phyloP scores from a whole-genome alignment of 2,329 filamentous ascomycete species.

The Sporothrix humicola region DNA sequence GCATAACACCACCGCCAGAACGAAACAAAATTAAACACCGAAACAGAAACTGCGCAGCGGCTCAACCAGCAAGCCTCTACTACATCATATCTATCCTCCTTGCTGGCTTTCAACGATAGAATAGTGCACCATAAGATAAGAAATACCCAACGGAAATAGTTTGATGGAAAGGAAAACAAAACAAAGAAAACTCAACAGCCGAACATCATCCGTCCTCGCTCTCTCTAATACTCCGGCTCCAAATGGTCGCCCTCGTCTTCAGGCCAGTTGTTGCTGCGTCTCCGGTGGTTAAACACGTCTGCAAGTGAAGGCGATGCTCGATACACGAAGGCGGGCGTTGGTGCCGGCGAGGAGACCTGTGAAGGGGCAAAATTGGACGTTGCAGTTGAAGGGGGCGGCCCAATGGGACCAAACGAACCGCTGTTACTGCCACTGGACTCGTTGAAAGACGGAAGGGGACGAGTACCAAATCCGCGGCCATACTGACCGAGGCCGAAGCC shows the following conservation, averaged over 20 bases:
- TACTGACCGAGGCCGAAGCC: not conserved
- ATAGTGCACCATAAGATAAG: too few relatives aligned
- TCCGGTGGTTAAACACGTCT: not conserved
- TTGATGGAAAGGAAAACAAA: not conserved
- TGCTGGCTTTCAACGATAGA: too few relatives aligned
- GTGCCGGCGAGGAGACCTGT: not conserved
- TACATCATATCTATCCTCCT: not conserved
- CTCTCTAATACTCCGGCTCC: not conserved
- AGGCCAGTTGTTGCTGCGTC: not conserved
- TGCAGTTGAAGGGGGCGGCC: not conserved
- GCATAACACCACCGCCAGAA: not conserved
- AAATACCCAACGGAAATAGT: too few relatives aligned
- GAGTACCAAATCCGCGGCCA: too few relatives aligned
- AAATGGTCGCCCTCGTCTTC: conserved; percentile 1
- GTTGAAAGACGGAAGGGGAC: not conserved
- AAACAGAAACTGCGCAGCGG: not conserved
- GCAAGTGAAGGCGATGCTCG: not conserved
- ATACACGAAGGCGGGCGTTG: not conserved
- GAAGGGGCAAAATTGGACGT: not conserved
- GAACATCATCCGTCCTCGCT: too few relatives aligned
- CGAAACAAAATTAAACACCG: not conserved
- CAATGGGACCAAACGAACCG: conserved; percentile 16
- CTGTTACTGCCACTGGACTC: not conserved
- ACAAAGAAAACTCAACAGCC: not conserved
- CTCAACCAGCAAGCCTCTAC: conserved; percentile 13